A percentile compares a stretch with the other conserved stretches of the same genome.
These are phyloP conservation scores for Microdochium bolleyi DNA, from an alignment of 2,329 filamentous ascomycete genomes.

Conservation along the genomic window DNA sequence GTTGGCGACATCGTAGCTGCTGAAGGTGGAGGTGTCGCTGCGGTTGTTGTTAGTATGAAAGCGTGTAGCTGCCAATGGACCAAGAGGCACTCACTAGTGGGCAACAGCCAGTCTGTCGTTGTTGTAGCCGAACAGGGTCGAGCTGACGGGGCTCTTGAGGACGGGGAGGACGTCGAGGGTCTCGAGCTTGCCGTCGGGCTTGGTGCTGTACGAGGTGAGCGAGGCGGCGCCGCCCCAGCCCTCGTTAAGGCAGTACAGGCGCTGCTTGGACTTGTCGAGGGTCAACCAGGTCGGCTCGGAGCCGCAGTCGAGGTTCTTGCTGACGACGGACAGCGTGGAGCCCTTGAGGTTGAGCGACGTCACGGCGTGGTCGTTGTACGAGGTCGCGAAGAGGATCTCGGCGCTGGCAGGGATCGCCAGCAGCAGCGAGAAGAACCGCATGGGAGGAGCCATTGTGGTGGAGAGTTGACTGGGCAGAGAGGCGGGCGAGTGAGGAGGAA, in stretches of 20 bases:
- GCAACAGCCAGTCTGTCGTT: slow-evolving; percentile 18
- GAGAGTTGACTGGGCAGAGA: not conserved
- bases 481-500: not conserved
- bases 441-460: not conserved
- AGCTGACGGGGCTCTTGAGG: slow-evolving; percentile 17
- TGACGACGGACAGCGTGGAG: slow-evolving; percentile 4
- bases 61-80: slow-evolving; percentile 1
- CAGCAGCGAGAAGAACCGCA: slow-evolving; percentile 5
- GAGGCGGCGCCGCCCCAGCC: slow-evolving; percentile 19
- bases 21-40: slow-evolving; percentile 25
- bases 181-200: slow-evolving; percentile 38
- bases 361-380: slow-evolving; percentile 9
- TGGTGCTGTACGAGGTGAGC: slow-evolving; percentile 21
- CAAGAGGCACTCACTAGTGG: slow-evolving; percentile 18
- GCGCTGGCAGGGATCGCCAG: slow-evolving; percentile 7
- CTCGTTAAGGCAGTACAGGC: slow-evolving; percentile 56
- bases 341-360: slow-evolving; percentile 5
- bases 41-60: not conserved
- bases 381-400: slow-evolving; percentile 9
- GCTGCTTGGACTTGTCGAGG: slow-evolving; percentile 36
- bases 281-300: slow-evolving; percentile 53
- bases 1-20: slow-evolving; percentile 34
- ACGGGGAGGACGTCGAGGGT: slow-evolving; percentile 22
- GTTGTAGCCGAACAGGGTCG: slow-evolving; percentile 17
- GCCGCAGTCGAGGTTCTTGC: slow-evolving; percentile 30